Base-by-base conservation (phyloP, 2,329 filamentous ascomycete genomes). In the Fusarium sororula region DNA sequence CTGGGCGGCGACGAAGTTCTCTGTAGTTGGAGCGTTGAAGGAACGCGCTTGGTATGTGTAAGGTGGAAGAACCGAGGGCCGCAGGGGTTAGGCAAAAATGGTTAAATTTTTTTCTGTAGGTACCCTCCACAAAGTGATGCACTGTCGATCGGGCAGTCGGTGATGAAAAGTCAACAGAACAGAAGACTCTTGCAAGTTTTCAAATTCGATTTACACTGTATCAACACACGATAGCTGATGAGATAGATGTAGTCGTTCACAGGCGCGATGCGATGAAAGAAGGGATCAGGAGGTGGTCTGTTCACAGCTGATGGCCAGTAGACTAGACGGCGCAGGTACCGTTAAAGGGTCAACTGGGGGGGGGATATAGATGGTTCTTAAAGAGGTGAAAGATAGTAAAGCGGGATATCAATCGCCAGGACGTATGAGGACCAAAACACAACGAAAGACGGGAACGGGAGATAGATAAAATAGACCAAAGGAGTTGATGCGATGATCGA, bases 231-330 rank as follows among this genome's bases (percentile, higher is more conserved):
- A 68, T 64, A 56, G 56, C 55, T 48, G 62, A 76, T 66, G 72
- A 55, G 70, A 73, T 69, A 35, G 32, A 35, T 35, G 66, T 74
- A 59, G 69, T 68, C 64, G 72, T 77, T 66, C 55, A 72, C 50
- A 72, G 63, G 54, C 38, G 55, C 62, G 56, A 65, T 50, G 41
- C 41, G 62, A 64, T 63, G 62, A 58, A 45, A 42, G 69, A 76
- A 70, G 73, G 77, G 77, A 78, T 78, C 75, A 74, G 67, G 72
- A 73, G 69, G 77, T 79, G 77, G 77, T 79, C 77, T 79, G 77
- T 79, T 79, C 78, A 72, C 75, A 71, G 32, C 56, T 38, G 56
- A 45, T 20, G 59, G 39, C 45, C 65, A 70, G 64, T 68, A 62
- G 64, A 68, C 65, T 77, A 79, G 76, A 79, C 75, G 32, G 32